Evolutionary conservation across 202 grass and related monocot genomes (phyloP).

Genomic region (Brachypodium distachyon): DNA sequence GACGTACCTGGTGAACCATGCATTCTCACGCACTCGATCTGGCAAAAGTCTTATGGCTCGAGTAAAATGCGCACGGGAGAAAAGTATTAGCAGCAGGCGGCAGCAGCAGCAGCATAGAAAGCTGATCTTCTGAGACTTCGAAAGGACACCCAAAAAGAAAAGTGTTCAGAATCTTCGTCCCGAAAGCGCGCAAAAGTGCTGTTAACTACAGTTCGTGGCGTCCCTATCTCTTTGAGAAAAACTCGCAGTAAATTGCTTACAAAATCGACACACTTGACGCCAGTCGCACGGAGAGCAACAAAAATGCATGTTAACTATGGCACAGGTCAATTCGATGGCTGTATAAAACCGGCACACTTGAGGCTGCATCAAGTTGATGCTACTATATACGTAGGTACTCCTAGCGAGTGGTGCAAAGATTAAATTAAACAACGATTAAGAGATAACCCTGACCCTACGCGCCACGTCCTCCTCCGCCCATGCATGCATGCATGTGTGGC

Average conservation of each 20-base stretch:
- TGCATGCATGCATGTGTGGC: background rate
- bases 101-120: background rate
- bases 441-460: background rate
- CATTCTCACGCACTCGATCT: background rate
- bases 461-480: background rate
- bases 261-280: background rate
- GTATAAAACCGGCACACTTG: background rate
- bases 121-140: background rate
- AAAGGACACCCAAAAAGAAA: background rate
- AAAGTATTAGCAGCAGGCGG: background rate
- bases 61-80: background rate
- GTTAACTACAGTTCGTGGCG: too few relatives aligned
- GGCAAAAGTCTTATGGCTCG: background rate
- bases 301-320: background rate
- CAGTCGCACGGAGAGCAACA: background rate
- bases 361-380: too few relatives aligned
- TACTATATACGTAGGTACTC: too few relatives aligned
- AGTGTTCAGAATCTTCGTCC: background rate
- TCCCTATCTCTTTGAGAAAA: too few relatives aligned
- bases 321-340: background rate
- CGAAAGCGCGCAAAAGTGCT: background rate
- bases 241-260: background rate
- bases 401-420: background rate
- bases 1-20: background rate
- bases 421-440: background rate